These are phyloP conservation scores for Chlorella sp. DNA, from an alignment of 139 green algal genomes.

Conservation along the genomic window DNA sequence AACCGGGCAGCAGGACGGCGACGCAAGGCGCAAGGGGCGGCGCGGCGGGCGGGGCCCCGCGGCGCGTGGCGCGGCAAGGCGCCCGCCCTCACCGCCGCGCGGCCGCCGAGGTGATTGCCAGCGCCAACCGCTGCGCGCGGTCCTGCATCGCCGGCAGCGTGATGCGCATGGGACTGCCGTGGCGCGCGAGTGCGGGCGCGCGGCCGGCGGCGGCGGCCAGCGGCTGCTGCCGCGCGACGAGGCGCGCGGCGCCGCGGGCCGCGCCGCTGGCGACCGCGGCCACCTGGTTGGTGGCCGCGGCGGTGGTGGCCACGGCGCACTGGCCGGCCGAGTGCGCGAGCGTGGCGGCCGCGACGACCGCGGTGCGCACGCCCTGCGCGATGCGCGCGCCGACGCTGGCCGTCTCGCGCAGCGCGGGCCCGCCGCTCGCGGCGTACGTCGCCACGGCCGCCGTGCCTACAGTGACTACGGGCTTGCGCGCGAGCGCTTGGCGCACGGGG, in stretches of 20 bases:
- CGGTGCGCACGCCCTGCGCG: constrained; percentile 15
- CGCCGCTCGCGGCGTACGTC: constrained; percentile 2
- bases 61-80: too few species aligned
- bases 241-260: neutral
- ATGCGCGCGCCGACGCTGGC: constrained; percentile 18
- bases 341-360: constrained; percentile 13
- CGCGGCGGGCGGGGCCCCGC: too few species aligned
- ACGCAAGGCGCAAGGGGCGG: too few species aligned
- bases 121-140: constrained; percentile 22
- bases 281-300: constrained; percentile 18
- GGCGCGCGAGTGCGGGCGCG: neutral
- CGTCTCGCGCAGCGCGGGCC: constrained; percentile 1
- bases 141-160: neutral
- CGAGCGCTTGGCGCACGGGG: constrained; percentile 23
- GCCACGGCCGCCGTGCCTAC: constrained; percentile 33
- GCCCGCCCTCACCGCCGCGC: too few species aligned
- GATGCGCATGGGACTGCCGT: neutral
- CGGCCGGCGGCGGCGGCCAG: neutral
- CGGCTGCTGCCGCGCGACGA: constrained; percentile 11
- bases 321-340: constrained; percentile 11
- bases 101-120: constrained; percentile 21
- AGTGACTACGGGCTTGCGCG: constrained; percentile 17
- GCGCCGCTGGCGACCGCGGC: constrained; percentile 13
- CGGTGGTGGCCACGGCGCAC: constrained; percentile 8
- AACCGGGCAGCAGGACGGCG: too few species aligned